Base-by-base conservation (phyloP, 2,329 filamentous ascomycete genomes). In the Colletotrichum sp. region DNA sequence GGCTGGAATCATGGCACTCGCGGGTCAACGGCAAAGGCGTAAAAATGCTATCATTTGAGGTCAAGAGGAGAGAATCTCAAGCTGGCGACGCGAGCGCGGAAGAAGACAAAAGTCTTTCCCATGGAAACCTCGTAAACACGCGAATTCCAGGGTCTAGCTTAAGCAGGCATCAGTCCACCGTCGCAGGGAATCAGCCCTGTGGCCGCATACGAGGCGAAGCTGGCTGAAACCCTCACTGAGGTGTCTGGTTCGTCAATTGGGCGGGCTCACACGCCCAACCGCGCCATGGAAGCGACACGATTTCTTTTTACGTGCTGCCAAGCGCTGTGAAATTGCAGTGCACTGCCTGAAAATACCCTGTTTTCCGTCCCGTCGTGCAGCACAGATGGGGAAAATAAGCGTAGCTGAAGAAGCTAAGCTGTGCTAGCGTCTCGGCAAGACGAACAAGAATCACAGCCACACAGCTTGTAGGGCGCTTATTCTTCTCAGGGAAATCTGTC, bases 1-100 rank as follows among this genome's bases (percentile, higher is more conserved):
- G 1, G 0, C 9, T 1, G 0, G 9, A 6, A 18, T 59, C 55
- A 59, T 30, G 55, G 21, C 9, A 13, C 18, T 59, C 1, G 10
- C 44, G n/a, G n/a, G n/a, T 21, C n/a, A 52, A 52, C 4, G 6
- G 18, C 0, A 49, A 49, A 49, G 39, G 18, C 18, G 39, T 12
- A 1, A n/a, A n/a, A 1, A n/a, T n/a, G 24, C 4, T 4, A 3
- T 6, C 7, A 6, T 2, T 18, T 6, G n/a, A 7, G 44, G 6
- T 49, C 18, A 21, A 1, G 44, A 49, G 2, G 3, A 3, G 6
- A 21, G 44, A 49, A 3, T 3, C n/a, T 2, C 0, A 13, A 49
- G 12, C 9, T 52, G 7, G 44, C n/a, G n/a, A 0, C n/a, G n/a
- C 44, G 44, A 52, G 0, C 44, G 6, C 0, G 0, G 1, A 52